Evolutionary conservation across 2,329 filamentous ascomycete species (phyloP), one percentile per base, ranked within the genome.

Genomic region (Kalaharituber pfeilii): DNA sequence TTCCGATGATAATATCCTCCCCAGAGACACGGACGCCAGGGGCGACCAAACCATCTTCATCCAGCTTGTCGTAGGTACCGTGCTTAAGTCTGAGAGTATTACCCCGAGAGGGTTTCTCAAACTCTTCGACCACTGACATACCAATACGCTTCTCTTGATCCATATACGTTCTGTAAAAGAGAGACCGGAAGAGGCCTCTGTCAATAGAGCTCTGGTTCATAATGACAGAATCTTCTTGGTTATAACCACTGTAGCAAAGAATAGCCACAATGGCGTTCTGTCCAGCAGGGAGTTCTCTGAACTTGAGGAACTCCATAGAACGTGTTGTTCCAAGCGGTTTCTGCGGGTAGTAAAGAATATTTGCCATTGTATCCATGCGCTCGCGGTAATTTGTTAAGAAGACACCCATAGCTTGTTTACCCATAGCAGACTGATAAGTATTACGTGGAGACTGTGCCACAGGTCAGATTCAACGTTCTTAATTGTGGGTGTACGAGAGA

Each of bases 141-240:
- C 91, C 91, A 27, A 98, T 83, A 61, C 86, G 83, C 75, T 96
- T 96, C 72, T 98, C 91, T 61, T 87, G 86, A 66, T 98, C 91
- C 28, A 87, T 93, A 70, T 98, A 98, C 9, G 89, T 87, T 62
- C 93, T 82, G 78, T 94, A 98, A 74, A 96, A 98, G 53, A 98
- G 72, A 77, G 87, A 95, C 65, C 93, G 80, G 81, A 98, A 98
- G 3, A 98, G 75, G 59, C 91, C 91, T 66, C 91, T 84, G 69
- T 98, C 91, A 65, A 98, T 96, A 69, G 87, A 94, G 72, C 87
- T 95, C 72, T 98, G 91, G 69, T 98, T 98, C 91, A 98, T 96
- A 65, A 98, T 94, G 62, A 98, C 89, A 62, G 91, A 98, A 80
- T 98, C 91, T 86, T 98, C 91, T 69, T 98, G 93, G 70, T 98